Conservation (phyloP, 768 basidiomycete genomes). For the Mrakia frigida region DNA sequence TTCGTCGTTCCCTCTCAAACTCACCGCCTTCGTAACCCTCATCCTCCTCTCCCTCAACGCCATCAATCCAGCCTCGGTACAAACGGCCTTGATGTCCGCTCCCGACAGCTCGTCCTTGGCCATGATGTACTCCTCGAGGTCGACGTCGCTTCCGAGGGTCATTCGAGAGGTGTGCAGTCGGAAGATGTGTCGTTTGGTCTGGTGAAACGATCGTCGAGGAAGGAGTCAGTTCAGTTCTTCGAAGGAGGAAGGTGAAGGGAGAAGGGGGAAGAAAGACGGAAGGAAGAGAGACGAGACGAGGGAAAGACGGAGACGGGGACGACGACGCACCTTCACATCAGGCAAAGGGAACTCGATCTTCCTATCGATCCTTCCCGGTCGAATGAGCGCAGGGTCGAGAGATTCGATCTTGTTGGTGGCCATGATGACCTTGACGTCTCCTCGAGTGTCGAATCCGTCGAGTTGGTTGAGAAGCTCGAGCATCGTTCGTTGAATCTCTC, state of each 20-base stretch:
- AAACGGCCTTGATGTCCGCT: conserved; percentile 98
- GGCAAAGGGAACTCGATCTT: conserved; percentile 98
- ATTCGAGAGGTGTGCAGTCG: conserved; percentile 86
- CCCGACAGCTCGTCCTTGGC: conserved; percentile 94
- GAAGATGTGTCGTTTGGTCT: conserved; percentile 99
- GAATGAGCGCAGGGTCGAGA: conserved; percentile 93
- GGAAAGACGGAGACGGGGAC: not conserved
- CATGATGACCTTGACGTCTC: conserved; percentile 99
- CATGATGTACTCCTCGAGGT: conserved; percentile 78
- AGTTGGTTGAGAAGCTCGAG: conserved; percentile 96
- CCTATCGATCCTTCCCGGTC: conserved; percentile 95
- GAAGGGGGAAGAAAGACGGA: not conserved
- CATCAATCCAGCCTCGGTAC: conserved; percentile 94
- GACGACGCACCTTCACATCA: conserved; percentile 57
- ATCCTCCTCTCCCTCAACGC: conserved; percentile 91
- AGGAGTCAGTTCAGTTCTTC: not conserved
- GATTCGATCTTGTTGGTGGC: conserved; percentile 97
- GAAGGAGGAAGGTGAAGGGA: not conserved
- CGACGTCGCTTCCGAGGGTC: conserved; percentile 62
- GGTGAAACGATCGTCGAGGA: not conserved
- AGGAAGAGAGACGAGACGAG: not conserved
- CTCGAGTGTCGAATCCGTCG: conserved; percentile 97
- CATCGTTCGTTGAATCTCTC: conserved; percentile 99
- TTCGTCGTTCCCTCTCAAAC: not conserved
- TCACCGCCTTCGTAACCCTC: conserved; percentile 47